Base-by-base conservation (phyloP, 2,329 filamentous ascomycete species). In the Beauveria sp. region DNA sequence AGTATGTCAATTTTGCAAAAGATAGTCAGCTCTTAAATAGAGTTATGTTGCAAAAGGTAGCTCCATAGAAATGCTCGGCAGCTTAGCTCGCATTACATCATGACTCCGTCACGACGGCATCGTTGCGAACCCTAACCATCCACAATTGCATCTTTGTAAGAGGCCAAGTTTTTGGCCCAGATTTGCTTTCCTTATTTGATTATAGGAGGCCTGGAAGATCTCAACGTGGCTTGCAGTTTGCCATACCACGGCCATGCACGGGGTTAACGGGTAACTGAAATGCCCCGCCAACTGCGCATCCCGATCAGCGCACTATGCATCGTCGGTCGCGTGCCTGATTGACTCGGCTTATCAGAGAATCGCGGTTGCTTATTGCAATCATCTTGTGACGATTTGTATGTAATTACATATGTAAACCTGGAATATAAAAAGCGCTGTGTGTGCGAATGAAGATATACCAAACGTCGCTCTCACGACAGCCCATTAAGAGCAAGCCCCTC, bases 401-500 rank as follows among this genome's bases (percentile, higher is more conserved):
- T 18, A 9, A 8, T 12, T 46, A 14, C 14, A 55, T 16, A 7
- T 43, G 8, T 3, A 4, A 10, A 5, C 12, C 30, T 30, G 5
- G 16, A 28, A 4, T n/a, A 10, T 30, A 12, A 30, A 28, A 30
- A 10, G 24, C 18, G 26, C 47, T 16, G 10, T 14, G 26, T 40
- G 26, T n/a, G 3, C 12, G 10, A 22, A 22, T n/a, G 16, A 38
- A 12, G 2, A 26, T 30, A 1, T n/a, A 34, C 12, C 8, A 12
- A 14, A 2, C 24, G 14, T 40, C 30, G 22, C 18, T 5, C 24
- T 59, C 57, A 59, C n/a, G 50, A 73, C 34, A 77, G 45, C 3
- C 70, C 73, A 43, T 79, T 79, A 7, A 79, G 69, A 20, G 67
- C 66, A 50, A 69, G 67, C 56, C 78, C 76, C 20, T 70, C 74